Conservation (phyloP, 192 early-diverging fungal genomes). For the Coemansia sp. region DNA sequence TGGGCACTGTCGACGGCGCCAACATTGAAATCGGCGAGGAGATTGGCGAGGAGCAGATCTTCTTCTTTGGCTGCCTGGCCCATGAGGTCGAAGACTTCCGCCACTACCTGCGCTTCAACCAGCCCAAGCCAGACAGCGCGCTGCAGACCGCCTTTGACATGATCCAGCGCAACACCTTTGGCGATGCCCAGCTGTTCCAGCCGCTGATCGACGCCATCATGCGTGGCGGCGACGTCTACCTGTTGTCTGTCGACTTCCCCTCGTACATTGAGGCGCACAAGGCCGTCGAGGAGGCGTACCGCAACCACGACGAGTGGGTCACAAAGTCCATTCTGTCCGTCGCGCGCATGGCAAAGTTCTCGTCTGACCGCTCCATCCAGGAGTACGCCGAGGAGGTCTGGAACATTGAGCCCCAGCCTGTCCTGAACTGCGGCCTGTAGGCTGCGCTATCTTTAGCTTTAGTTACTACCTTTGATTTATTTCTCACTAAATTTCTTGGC, state of each 20-base stretch:
- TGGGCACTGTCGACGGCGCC: slow-evolving; percentile 97
- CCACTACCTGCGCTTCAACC: slow-evolving; percentile 85
- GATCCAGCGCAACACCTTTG: slow-evolving; percentile 84
- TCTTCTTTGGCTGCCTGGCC: slow-evolving; percentile 93
- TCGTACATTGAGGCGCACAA: slow-evolving; percentile 76
- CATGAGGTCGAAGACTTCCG: slow-evolving; percentile 94
- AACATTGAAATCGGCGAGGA: slow-evolving; percentile 99
- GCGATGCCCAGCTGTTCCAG: slow-evolving; percentile 77
- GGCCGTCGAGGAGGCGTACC: slow-evolving; percentile 84
- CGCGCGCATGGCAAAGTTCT: slow-evolving; percentile 96
- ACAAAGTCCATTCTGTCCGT: slow-evolving; percentile 89
- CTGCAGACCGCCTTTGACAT: slow-evolving; percentile 80
- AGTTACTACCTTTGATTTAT: neutral
- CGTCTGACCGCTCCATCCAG: slow-evolving; percentile 81
- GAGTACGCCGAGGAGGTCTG: slow-evolving; percentile 96
- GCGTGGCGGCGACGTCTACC: slow-evolving; percentile 79
- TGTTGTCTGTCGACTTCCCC: slow-evolving; percentile 74
- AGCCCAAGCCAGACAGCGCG: slow-evolving; percentile 74
- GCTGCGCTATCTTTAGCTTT: neutral
- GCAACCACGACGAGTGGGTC: slow-evolving; percentile 82
- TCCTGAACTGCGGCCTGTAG: slow-evolving; percentile 25
- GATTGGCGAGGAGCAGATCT: slow-evolving; percentile 97
- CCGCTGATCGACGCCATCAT: slow-evolving; percentile 80
- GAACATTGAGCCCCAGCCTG: slow-evolving; percentile 70
- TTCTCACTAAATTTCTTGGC: no score